Conservation (phyloP, 257 asterid species). For the Haberlea rhodopensis region DNA sequence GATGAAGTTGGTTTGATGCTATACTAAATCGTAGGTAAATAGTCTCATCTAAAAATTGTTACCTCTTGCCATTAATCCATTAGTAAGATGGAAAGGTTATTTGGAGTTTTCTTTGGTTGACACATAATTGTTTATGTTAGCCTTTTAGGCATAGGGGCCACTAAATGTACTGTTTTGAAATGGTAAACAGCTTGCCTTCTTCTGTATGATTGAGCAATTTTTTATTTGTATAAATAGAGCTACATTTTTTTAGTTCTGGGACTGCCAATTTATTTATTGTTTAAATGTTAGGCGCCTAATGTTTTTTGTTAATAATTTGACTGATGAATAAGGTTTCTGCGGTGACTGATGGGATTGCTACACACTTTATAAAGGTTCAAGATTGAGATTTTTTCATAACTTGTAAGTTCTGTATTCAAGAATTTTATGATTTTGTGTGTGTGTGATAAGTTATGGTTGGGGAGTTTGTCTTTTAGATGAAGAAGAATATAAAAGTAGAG, state of each 20-base stretch:
- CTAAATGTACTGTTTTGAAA: constrained; percentile 42
- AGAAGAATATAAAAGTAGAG: constrained; percentile 31
- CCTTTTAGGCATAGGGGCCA: constrained; percentile 30
- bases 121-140: constrained; percentile 34
- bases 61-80: too few species aligned
- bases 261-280: constrained; percentile 25
- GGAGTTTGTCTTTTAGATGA: constrained; percentile 28
- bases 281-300: constrained; percentile 25
- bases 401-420: constrained; percentile 23
- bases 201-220: constrained; percentile 33
- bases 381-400: constrained; percentile 16
- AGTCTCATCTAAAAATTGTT: too few species aligned
- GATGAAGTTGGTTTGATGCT: too few species aligned
- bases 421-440: not conserved
- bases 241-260: constrained; percentile 23
- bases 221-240: constrained; percentile 16
- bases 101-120: constrained; percentile 30
- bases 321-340: constrained; percentile 29
- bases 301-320: constrained; percentile 24
- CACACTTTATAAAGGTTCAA: not conserved
- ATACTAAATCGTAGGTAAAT: too few species aligned
- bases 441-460: constrained; percentile 24
- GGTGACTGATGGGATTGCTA: constrained; percentile 29
- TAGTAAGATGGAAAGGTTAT: constrained; percentile 27
- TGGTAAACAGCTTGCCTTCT: constrained; percentile 57